Evolutionary conservation across 2,329 filamentous ascomycete species (phyloP).

Genomic region (Microdochium nivale): DNA sequence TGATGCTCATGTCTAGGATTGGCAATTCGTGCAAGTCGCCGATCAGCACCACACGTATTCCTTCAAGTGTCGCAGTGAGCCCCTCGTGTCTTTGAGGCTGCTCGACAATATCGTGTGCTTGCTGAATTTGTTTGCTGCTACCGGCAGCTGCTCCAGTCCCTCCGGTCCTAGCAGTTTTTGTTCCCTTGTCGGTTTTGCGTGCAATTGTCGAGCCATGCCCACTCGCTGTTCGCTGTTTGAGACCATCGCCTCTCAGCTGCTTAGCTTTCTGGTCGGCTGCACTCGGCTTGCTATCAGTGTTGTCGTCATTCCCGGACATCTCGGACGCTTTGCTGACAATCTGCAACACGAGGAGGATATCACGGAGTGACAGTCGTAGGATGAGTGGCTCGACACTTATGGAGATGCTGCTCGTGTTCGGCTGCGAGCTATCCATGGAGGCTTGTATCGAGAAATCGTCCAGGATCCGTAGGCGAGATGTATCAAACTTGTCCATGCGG

Average conservation of each 20-base stretch:
- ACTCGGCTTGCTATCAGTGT: conserved; percentile 23
- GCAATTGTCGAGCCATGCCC: conserved; percentile 44
- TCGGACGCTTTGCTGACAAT: conserved; percentile 88
- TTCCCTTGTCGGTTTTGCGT: conserved; percentile 26
- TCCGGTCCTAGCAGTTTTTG: conserved; percentile 23
- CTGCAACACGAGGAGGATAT: conserved; percentile 89
- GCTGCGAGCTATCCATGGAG: conserved; percentile 65
- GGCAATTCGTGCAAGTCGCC: conserved; percentile 94
- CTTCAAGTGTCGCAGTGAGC: conserved; percentile 76
- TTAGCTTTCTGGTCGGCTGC: conserved; percentile 46
- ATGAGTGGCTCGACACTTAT: conserved; percentile 88
- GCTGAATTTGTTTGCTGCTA: conserved; percentile 10
- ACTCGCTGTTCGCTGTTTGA: conserved; percentile 49
- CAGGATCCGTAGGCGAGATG: conserved; percentile 79
- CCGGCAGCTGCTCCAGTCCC: conserved; percentile 9
- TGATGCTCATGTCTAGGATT: conserved; percentile 87
- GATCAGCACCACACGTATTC: conserved; percentile 86
- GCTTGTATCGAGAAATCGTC: conserved; percentile 93
- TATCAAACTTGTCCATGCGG: conserved; percentile 96
- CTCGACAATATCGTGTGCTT: conserved; percentile 22
- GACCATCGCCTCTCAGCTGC: conserved; percentile 38
- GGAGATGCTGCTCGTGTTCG: conserved; percentile 66
- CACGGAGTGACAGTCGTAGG: conserved; percentile 79
- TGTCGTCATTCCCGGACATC: conserved; percentile 60
- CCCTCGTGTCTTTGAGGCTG: conserved; percentile 51